Evolutionary conservation across 441 rosid species (phyloP).

Genomic region (Jatropha multifida): DNA sequence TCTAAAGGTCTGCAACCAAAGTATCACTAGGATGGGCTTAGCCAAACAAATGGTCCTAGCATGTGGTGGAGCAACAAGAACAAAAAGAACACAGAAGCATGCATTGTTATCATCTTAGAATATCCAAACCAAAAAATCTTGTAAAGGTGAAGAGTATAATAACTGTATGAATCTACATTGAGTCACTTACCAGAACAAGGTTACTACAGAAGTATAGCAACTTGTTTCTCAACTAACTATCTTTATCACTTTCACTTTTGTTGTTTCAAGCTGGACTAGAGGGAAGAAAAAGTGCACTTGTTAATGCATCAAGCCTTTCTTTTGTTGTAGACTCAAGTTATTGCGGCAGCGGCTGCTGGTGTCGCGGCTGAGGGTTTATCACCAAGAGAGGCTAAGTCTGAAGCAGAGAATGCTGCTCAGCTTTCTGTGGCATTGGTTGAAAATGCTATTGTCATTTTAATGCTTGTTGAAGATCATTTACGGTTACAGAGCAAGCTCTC

Average conservation of each 20-base stretch:
- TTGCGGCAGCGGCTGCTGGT: constrained; percentile 99
- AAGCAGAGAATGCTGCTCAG: constrained; percentile 98
- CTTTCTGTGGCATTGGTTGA: constrained; percentile 98
- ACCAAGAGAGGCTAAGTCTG: constrained; percentile 83
- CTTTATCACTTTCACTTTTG: constrained; percentile 11
- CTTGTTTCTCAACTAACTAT: neutral
- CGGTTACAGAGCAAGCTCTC: constrained; percentile 94
- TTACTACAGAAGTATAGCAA: neutral
- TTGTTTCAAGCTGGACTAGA: constrained; percentile 17
- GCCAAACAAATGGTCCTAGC: constrained; percentile 14
- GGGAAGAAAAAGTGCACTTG: constrained; percentile 20
- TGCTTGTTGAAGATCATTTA: constrained; percentile 99
- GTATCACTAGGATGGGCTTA: neutral
- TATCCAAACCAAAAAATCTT: neutral
- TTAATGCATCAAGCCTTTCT: constrained; percentile 32
- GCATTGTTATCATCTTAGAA: neutral
- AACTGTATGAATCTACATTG: neutral
- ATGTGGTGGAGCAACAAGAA: neutral
- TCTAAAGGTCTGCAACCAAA: neutral
- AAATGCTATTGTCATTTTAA: constrained; percentile 97
- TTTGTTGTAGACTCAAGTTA: constrained; percentile 93
- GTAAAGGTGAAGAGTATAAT: neutral
- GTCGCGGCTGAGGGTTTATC: constrained; percentile 99
- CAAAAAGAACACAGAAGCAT: neutral
- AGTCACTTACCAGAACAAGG: neutral